Base-by-base conservation (phyloP, 495 filamentous ascomycete species). In the Neurospora sp. region DNA sequence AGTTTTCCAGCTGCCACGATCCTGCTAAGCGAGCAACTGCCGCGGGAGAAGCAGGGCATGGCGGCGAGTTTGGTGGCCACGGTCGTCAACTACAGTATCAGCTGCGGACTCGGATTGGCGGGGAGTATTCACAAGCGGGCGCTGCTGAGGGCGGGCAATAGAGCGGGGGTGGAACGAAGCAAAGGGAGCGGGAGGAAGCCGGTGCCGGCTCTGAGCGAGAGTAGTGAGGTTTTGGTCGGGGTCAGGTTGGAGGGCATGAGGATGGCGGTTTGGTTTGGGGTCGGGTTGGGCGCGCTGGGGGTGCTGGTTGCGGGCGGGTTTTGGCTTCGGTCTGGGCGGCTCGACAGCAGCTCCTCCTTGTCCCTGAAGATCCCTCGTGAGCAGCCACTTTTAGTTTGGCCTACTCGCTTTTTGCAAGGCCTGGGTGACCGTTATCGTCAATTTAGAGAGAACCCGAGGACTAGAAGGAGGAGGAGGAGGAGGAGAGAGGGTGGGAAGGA, bases 31-130 rank as follows among this genome's bases (percentile, higher is more conserved):
- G 85, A 89, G 72, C 78, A 84, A 1, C 80, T 92, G 73, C 81
- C 81, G 5, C 83, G 81, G 53, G 83, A 89, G 65, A 85, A 91
- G 73, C 90, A 93, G 74, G 90, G 90, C 4, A 81, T 91, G 12
- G 82, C 76, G 0, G 81, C 82, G 0, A 80, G 77, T 68, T 70
- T 86, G 42, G 81, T 84, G 38, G 81, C 77, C 18, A 85, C 83
- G 0, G 78, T 84, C 8, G 78, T 85, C 35, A 82, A 82, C 71
- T 86, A 85, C 72, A 75, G 75, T 71, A 83, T 85, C 70, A 81
- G 80, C 18, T 75, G 84, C 5, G 84, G 82, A 22, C 78, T 86
- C n/a, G 84, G 84, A 8, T 73, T 86, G 31, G 85, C 84, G 9
- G 83, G 82, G 27, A 84, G 81, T 9, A 76, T 85, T 39, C 83